Conservation (phyloP, 305 asterid species). For the Withania somnifera region DNA sequence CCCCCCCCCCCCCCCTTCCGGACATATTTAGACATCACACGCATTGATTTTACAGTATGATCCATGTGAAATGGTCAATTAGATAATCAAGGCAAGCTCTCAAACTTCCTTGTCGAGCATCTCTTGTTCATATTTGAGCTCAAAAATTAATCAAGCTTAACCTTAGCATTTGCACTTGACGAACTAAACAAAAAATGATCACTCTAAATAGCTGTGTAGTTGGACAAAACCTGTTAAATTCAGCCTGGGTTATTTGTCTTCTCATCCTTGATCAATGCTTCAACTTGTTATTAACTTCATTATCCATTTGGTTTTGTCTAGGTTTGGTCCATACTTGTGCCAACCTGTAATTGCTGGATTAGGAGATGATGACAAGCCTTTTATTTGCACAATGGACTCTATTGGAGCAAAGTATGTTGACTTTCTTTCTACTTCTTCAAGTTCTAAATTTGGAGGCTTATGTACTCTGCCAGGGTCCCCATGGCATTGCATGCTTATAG, state of each 20-base stretch:
- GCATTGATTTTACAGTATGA: not conserved
- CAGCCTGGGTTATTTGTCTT: not conserved
- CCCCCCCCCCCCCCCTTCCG: not conserved
- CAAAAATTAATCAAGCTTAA: not conserved
- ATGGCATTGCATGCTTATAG: not conserved
- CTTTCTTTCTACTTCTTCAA: conserved; percentile 5
- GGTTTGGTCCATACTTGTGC: conserved; percentile 97
- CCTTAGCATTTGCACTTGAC: not conserved
- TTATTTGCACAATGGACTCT: conserved; percentile 97
- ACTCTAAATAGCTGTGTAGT: not conserved
- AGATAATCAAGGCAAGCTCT: not conserved
- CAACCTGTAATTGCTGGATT: conserved; percentile 98
- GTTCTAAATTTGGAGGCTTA: not conserved
- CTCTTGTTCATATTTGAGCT: not conserved
- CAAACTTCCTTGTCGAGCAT: not conserved
- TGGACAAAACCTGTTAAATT: not conserved
- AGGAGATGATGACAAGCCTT: conserved; percentile 84
- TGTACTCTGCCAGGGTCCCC: not conserved
- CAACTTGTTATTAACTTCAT: not conserved
- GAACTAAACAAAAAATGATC: not conserved
- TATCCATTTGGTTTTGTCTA: conserved; percentile 11
- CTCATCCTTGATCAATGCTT: not conserved
- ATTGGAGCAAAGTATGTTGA: conserved; percentile 83
- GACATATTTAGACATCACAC: not conserved
- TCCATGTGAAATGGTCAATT: not conserved